Conservation (phyloP, 2,329 filamentous ascomycete genomes). For the Lecanicillium sp. region DNA sequence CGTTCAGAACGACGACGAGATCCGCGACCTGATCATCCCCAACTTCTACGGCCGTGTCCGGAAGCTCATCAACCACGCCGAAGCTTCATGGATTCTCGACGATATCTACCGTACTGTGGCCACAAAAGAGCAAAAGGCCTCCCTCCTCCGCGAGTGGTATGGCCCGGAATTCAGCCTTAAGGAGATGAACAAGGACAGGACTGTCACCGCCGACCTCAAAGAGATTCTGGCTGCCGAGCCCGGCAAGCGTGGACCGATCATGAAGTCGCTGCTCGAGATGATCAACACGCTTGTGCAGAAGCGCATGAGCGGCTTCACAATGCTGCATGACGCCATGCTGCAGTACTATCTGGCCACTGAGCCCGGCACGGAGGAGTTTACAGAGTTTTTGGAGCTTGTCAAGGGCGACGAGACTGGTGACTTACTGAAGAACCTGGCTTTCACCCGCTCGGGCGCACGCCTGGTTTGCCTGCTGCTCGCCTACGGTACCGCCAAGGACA, state of each 20-base stretch:
- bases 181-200: constrained; percentile 49
- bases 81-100: constrained; percentile 96
- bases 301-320: constrained; percentile 93
- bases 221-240: constrained; percentile 70
- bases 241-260: constrained; percentile 80
- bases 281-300: constrained; percentile 94
- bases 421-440: constrained; percentile 89
- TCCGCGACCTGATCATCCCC: constrained; percentile 80
- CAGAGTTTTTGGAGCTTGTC: constrained; percentile 81
- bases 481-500: constrained; percentile 83
- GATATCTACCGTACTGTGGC: constrained; percentile 91
- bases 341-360: constrained; percentile 86
- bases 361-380: constrained; percentile 71
- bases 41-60: constrained; percentile 94
- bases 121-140: constrained; percentile 77
- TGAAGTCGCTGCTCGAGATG: constrained; percentile 77
- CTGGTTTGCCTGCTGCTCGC: constrained; percentile 78
- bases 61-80: constrained; percentile 89
- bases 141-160: constrained; percentile 90
- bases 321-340: constrained; percentile 96
- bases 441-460: constrained; percentile 81
- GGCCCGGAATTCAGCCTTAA: constrained; percentile 87
- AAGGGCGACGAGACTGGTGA: constrained; percentile 90
- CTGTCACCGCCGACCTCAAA: constrained; percentile 61
- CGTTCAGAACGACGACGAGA: constrained; percentile 82